These are phyloP conservation scores for Euphrasia confusa DNA, from an alignment of 257 asterid genomes.

Conservation along the genomic window DNA sequence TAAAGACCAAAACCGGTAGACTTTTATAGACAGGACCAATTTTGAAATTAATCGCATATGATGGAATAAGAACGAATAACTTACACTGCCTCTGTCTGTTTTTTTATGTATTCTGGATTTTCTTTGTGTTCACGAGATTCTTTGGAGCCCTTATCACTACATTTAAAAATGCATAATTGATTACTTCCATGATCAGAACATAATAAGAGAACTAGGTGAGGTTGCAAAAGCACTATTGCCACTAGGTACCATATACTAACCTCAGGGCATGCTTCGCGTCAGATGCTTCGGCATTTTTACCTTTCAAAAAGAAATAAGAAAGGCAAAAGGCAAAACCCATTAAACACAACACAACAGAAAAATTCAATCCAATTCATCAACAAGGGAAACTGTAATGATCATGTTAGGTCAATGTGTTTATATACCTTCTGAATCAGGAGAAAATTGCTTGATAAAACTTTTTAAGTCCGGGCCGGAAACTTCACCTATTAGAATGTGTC, in stretches of 20 bases:
- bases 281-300: slow-evolving; percentile 37
- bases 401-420: too few species aligned
- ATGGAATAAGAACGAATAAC: slow-evolving; percentile 19
- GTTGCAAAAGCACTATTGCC: not conserved
- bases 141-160: slow-evolving; percentile 28
- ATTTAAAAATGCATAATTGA: slow-evolving; percentile 20
- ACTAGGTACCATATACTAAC: slow-evolving; percentile 27
- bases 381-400: too few species aligned
- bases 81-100: slow-evolving; percentile 42
- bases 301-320: slow-evolving; percentile 29
- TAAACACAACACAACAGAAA: not conserved
- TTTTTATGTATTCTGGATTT: slow-evolving; percentile 23
- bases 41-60: not conserved
- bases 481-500: slow-evolving; percentile 42
- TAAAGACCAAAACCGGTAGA: not conserved
- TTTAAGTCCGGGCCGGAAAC: slow-evolving; percentile 70
- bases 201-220: not conserved
- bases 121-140: slow-evolving; percentile 31
- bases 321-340: not conserved
- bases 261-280: slow-evolving; percentile 33
- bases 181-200: slow-evolving; percentile 10
- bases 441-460: slow-evolving; percentile 65
- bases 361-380: too few species aligned
- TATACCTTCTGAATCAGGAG: slow-evolving; percentile 24
- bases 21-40: not conserved